These are phyloP conservation scores for Lepidium aucheri DNA, from an alignment of 345 rosid genomes.

Conservation along the genomic window DNA sequence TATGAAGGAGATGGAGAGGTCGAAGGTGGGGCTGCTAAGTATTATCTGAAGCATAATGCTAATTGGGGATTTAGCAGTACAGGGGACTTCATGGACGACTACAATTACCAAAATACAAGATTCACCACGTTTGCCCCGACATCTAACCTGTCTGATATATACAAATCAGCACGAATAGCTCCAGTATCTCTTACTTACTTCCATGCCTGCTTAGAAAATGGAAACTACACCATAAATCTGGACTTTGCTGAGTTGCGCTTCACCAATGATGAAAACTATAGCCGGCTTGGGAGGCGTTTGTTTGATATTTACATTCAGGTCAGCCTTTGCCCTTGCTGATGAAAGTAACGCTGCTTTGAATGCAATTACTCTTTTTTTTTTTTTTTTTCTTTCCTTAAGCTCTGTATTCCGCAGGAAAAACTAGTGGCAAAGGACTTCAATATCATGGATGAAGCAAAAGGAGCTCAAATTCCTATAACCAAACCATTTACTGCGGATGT, in stretches of 20 bases:
- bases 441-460: conserved; percentile 39
- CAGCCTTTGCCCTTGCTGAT: not conserved
- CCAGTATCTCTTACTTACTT: conserved; percentile 63
- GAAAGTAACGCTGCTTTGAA: not conserved
- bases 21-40: conserved; percentile 46
- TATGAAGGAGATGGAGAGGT: conserved; percentile 49
- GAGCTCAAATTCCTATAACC: conserved; percentile 31
- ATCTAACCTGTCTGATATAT: conserved; percentile 37
- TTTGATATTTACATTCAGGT: conserved; percentile 66
- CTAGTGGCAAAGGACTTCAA: conserved; percentile 44
- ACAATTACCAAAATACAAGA: conserved; percentile 37
- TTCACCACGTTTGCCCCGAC: conserved; percentile 16
- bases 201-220: conserved; percentile 56
- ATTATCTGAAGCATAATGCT: conserved; percentile 22
- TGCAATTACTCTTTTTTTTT: not conserved
- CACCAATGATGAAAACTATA: conserved; percentile 35
- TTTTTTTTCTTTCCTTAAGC: conserved; percentile 3
- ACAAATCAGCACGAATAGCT: conserved; percentile 41
- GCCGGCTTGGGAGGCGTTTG: conserved; percentile 50
- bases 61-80: conserved; percentile 69
- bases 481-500: conserved; percentile 26
- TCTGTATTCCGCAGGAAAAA: conserved; percentile 30
- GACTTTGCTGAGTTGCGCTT: conserved; percentile 59
- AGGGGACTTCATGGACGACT: conserved; percentile 65
- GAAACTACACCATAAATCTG: conserved; percentile 41